Base-by-base conservation (phyloP, 1,284 basidiomycete species). In the Puccinia coronata region DNA sequence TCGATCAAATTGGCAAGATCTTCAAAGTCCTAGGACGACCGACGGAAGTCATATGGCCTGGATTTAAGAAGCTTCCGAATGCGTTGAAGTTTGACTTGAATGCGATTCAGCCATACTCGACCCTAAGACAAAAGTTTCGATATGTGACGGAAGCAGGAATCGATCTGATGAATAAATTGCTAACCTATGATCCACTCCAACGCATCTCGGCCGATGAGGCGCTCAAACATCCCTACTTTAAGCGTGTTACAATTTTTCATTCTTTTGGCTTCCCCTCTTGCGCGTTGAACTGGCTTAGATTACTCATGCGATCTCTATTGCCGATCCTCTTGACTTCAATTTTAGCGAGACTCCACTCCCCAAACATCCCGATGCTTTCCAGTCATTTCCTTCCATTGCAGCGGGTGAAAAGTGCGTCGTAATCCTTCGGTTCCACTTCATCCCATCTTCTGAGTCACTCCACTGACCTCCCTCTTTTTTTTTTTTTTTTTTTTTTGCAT, bases 331-430 rank as follows among this genome's bases (percentile, higher is more conserved):
- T 80, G 51, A 82, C 59, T 39, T 71, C 74, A 18, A 31, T 71
- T 57, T 5, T 84, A 96, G 94, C 5, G 97, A 99, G 87, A 92
- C 93, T 0, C 97, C 97, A 0, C 87, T 93, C 55, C 96, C 97
- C 0, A 98, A 99, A 84, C 96, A 99, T 86, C 94, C 95, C n/a
- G 95, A 98, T 85, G 88, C 96, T 77, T 99, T 99, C 87, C 91
- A 93, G 1, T 96, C 94, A 1, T 99, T 99, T 87, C 97, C 97
- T 23, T 96, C 93, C 57, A 90, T 92, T 28, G 97, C 97, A n/a
- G 95, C 95, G 2, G 97, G 97, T 31, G 97, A 99, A 87, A 93
- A 92, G 94, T 95, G 14, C 25, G 80, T 76, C 3, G n/a, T 36
- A 14, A n/a, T 70, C n/a, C 20, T 12, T 67, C 34, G 16, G 28